Base-by-base conservation (phyloP, 179 eudicot genomes). In the Kewa caespitosa region DNA sequence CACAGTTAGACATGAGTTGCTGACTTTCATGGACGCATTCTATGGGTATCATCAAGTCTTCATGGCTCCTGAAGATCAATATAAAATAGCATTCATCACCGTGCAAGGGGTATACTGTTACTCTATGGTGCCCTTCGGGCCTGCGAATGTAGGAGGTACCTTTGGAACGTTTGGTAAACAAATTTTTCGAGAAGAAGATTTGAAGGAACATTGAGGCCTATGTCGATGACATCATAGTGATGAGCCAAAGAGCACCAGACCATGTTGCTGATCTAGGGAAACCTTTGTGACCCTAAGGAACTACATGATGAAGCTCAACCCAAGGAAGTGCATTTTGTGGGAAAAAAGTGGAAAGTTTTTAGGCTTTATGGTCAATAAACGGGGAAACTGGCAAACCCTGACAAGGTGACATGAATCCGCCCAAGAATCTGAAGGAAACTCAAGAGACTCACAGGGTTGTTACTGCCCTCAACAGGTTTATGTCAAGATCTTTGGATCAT, bases 1-100 rank as follows among this genome's bases (percentile, higher is more conserved):
- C 5, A 73, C 54, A 0, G 33, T 34, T 4, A 52, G 76, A 14
- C 34, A 73, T 1, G 67, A 15, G 6, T 20, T 73, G 0, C 36
- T 75, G 33, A 65, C 64, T 32, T 46, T 75, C 1, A 36, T 75
- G 63, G 64, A 66, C 28, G 72, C 63, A 6, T 74, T 13, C 33
- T 74, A 37, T 0, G 72, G 72, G n/a, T 75, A 66, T 17, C 72
- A 75, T 32, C 72, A 75, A 42, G 38, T 72, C 2, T 32, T 52
- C 12, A 5, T 74, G 0, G 6, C 8, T 22, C 2, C 0, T 0
- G 20, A 52, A 9, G 64, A 50, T 14, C 31, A 64, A 6, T 60
- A 66, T 23, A 66, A 54, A 22, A 75, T 54, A 5, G 38, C 69
- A 0, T 61, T 63, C 31, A 33, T 61, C 4, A 63, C n/a, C 7